Evolutionary conservation across 2,329 filamentous ascomycete genomes (phyloP), one percentile per base, ranked within the genome.

Genomic region (Cordyceps cicadae): DNA sequence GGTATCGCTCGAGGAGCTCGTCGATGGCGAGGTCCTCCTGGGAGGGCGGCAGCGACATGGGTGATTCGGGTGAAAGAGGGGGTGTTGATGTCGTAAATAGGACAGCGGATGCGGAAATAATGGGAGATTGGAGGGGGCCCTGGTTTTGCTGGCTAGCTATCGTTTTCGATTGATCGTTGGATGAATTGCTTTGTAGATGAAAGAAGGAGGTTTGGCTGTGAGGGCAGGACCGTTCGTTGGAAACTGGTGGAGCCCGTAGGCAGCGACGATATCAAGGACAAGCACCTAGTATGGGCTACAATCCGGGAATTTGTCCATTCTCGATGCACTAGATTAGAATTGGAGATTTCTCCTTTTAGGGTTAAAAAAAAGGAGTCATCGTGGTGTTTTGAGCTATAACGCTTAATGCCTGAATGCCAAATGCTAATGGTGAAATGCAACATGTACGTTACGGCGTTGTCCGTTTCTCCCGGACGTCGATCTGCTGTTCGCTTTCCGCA

Each of bases 1-100:
- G 82, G 69, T 92, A 90, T 39, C 77, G 80, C 70, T 82, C 81
- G 26, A 91, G 77, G 32, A 90, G 79, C 54, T 68, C 64, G 70
- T 92, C 88, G 60, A 92, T 83, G 37, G 75, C 61, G 49, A 73
- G 71, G 34, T 62, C 50, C 14, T 45, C 46, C 41, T 19, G 21
- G 2, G 60, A 58, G 5, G 37, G 29, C 7, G 29, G 7, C 29
- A 49, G 6, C 5, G 12, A 48, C 21, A 15, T 21, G 24, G n/a
- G n/a, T n/a, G n/a, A n/a, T n/a, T n/a, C n/a, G n/a, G n/a, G 12
- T 12, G 21, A 48, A 7, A 19, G 7, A 7, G 29, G 29, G 29
- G 7, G 1, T 4, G 29, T 8, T 29, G 29, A 29, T 29, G 29
- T 29, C 29, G 29, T 29, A 29, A 29, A 29, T 29, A 29, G 26